These are phyloP conservation scores for Xylaria sp. DNA, from an alignment of 2,329 filamentous ascomycete species.

Conservation along the genomic window DNA sequence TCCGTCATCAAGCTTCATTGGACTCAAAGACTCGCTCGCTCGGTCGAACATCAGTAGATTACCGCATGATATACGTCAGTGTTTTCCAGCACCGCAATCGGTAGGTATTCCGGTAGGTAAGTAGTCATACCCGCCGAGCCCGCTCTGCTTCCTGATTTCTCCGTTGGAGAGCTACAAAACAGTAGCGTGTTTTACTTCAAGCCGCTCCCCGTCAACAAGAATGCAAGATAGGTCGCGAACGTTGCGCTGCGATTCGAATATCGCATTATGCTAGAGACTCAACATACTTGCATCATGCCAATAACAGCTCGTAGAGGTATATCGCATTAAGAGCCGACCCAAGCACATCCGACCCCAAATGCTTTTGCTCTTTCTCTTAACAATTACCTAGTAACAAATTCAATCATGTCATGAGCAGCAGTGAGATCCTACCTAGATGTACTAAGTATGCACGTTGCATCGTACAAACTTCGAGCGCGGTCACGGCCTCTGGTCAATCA, in stretches of 20 bases:
- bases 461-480: neutral
- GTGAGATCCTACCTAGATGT: neutral
- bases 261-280: too few species aligned
- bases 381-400: neutral
- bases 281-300: too few species aligned
- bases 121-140: neutral
- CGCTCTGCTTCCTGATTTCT: neutral
- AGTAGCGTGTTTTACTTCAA: neutral
- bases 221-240: neutral
- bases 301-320: too few species aligned
- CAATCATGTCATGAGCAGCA: neutral
- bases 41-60: slow-evolving; percentile 5
- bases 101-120: neutral
- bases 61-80: slow-evolving; percentile 12
- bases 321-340: neutral
- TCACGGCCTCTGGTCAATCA: too few species aligned
- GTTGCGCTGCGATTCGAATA: neutral
- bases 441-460: neutral
- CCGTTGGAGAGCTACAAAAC: neutral
- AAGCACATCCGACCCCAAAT: neutral
- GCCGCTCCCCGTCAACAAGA: neutral
- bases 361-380: neutral
- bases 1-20: slow-evolving; percentile 9
- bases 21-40: slow-evolving; percentile 6
- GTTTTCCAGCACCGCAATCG: slow-evolving; percentile 13